Base-by-base conservation (phyloP, 2,329 filamentous ascomycete genomes). In the Colletotrichum melonis region DNA sequence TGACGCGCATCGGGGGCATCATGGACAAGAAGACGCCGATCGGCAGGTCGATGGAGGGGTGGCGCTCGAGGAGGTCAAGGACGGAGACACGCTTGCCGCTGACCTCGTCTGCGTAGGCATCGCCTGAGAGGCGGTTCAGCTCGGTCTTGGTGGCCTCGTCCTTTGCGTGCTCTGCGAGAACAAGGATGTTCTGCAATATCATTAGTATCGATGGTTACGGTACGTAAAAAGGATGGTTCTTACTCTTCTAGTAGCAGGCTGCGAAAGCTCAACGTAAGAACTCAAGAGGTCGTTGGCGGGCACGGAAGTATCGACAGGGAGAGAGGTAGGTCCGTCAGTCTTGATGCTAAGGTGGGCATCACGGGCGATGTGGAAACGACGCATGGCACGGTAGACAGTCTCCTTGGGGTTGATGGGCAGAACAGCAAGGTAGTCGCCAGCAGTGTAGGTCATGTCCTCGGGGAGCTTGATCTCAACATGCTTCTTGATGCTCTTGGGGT, bases 371-470 rank as follows among this genome's bases (percentile, higher is more conserved):
- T 88, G 84, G 79, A 95, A 95, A n/a, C 88, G 86, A 14, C 88
- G 85, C 83, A 95, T 90, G 0, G 90, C 92, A 9, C 92, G 87
- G 9, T 87, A 85, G 2, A 95, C 89, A 8, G 86, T 90, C 49
- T 87, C 83, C 66, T 86, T 86, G 1, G 91, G 90, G 79, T 96
- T 96, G 46, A 94, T 83, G 0, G 94, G 94, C 1, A 95, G 84
- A 2, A 95, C 86, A 0, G 92, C 92, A 0, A 96, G 87, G 79
- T 97, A 96, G 78, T 96, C 94, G 14, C 94, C 94, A 2, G 92
- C 89, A 38, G 88, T 87, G 81, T 95, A 96, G 0, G 86, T 87
- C 85, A 91, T 86, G 64, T 88, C 89, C 0, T 86, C 88, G 0
- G 94, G 93, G 1, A 96, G 85, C 74, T 90, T 88, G 49, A 95